Evolutionary conservation across 2,329 filamentous ascomycete genomes (phyloP).

Genomic region (Talaromyces sp.): DNA sequence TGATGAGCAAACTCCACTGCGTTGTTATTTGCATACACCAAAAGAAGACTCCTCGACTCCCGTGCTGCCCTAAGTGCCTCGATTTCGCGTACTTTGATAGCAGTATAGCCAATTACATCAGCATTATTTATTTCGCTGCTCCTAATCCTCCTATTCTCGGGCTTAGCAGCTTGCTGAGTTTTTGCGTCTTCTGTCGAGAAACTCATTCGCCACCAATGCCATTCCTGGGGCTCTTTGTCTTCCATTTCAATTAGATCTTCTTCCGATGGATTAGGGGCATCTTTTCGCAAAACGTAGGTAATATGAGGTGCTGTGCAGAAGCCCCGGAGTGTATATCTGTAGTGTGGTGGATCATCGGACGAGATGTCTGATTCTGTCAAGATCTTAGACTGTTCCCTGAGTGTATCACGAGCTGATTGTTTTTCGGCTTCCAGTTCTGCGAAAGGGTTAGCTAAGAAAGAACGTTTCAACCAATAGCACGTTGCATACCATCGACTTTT

Average conservation of each 20-base stretch:
- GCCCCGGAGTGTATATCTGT: conserved; percentile 56
- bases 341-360: conserved; percentile 37
- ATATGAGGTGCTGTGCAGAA: conserved; percentile 57
- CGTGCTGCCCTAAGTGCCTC: conserved; percentile 55
- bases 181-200: conserved; percentile 46
- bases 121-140: conserved; percentile 25
- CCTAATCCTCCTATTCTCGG: conserved; percentile 18
- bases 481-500: conserved; percentile 38
- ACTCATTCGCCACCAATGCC: conserved; percentile 57
- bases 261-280: conserved; percentile 27
- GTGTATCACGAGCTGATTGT: conserved; percentile 38
- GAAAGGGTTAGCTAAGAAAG: background rate
- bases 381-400: conserved; percentile 44
- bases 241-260: conserved; percentile 21
- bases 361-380: conserved; percentile 47
- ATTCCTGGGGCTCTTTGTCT: conserved; percentile 28
- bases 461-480: background rate
- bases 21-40: conserved; percentile 58
- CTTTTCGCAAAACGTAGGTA: conserved; percentile 53
- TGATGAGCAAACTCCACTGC: conserved; percentile 37
- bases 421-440: conserved; percentile 45
- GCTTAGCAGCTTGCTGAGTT: conserved; percentile 28
- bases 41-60: conserved; percentile 52
- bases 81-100: conserved; percentile 46
- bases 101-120: conserved; percentile 40